These are phyloP conservation scores for Penicillium hordei DNA, from an alignment of 2,329 filamentous ascomycete genomes.

Conservation along the genomic window DNA sequence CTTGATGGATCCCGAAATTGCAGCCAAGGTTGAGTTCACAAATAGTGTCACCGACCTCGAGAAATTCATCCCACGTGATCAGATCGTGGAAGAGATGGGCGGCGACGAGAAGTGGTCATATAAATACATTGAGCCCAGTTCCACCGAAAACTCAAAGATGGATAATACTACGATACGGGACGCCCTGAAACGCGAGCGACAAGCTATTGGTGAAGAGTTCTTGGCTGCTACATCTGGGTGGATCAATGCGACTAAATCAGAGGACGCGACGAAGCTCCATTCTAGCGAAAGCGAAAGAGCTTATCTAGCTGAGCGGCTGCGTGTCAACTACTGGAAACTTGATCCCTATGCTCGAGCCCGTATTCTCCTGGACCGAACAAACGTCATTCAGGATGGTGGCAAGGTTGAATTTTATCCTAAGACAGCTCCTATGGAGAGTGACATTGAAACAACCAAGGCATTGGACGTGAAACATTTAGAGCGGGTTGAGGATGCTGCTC, in stretches of 20 bases:
- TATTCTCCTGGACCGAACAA: slow-evolving; percentile 75
- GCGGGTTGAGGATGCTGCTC: slow-evolving; percentile 1
- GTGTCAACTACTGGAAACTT: slow-evolving; percentile 79
- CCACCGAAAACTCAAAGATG: slow-evolving; percentile 74
- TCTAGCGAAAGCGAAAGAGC: slow-evolving; percentile 58
- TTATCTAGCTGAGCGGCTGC: slow-evolving; percentile 62
- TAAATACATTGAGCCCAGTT: slow-evolving; percentile 70
- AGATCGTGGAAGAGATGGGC: slow-evolving; percentile 76
- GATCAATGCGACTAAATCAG: slow-evolving; percentile 57
- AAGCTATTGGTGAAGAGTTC: slow-evolving; percentile 66
- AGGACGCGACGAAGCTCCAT: slow-evolving; percentile 44
- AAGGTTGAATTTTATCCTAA: slow-evolving; percentile 66
- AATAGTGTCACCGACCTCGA: slow-evolving; percentile 74
- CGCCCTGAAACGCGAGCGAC: slow-evolving; percentile 62
- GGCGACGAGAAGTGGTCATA: slow-evolving; percentile 82
- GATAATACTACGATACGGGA: slow-evolving; percentile 63
- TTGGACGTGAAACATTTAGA: slow-evolving; percentile 15
- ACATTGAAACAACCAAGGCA: slow-evolving; percentile 7
- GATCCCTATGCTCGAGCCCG: slow-evolving; percentile 83
- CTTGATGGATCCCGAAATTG: slow-evolving; percentile 95
- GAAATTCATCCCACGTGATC: slow-evolving; percentile 66
- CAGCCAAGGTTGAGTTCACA: slow-evolving; percentile 87
- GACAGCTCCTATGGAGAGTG: slow-evolving; percentile 1
- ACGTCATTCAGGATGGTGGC: slow-evolving; percentile 67
- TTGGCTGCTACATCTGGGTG: slow-evolving; percentile 72